These are phyloP conservation scores for Aspergillus unguis DNA, from an alignment of 2,329 filamentous ascomycete species.

Conservation along the genomic window DNA sequence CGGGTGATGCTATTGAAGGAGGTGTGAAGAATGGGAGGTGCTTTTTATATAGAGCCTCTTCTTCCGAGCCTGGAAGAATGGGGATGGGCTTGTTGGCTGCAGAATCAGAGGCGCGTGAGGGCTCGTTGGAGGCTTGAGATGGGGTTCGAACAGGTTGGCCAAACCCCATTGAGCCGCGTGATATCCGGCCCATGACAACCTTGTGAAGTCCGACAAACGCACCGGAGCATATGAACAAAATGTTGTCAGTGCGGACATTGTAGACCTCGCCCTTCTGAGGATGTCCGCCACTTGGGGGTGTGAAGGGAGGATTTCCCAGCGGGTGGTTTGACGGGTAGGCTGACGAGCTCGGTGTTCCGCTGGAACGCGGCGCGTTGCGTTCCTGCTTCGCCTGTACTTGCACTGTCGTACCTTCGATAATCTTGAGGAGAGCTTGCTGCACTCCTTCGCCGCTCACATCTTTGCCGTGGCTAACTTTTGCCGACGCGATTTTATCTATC, in stretches of 20 bases:
- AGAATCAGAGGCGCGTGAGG: slow-evolving; percentile 22
- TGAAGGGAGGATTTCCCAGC: slow-evolving; percentile 30
- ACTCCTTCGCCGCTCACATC: slow-evolving; percentile 96
- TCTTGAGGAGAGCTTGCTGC: slow-evolving; percentile 90
- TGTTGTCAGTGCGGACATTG: slow-evolving; percentile 88
- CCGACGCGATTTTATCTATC: slow-evolving; percentile 92
- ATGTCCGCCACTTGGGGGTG: slow-evolving; percentile 28
- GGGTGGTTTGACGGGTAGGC: slow-evolving; percentile 39
- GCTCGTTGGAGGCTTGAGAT: slow-evolving; percentile 28
- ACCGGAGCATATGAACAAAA: slow-evolving; percentile 94
- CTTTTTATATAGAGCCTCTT: slow-evolving; percentile 58
- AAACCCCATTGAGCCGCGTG: slow-evolving; percentile 84
- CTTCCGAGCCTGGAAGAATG: slow-evolving; percentile 61
- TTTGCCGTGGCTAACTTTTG: slow-evolving; percentile 81
- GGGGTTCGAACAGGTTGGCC: slow-evolving; percentile 70
- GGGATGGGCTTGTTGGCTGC: slow-evolving; percentile 43
- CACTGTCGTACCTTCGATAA: slow-evolving; percentile 92
- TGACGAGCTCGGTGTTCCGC: slow-evolving; percentile 33
- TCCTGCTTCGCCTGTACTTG: slow-evolving; percentile 79
- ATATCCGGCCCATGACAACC: slow-evolving; percentile 78
- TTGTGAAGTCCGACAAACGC: slow-evolving; percentile 93
- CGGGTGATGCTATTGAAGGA: slow-evolving; percentile 47
- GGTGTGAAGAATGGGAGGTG: slow-evolving; percentile 58
- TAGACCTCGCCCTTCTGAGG: slow-evolving; percentile 57
- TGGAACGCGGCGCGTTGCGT: slow-evolving; percentile 39